Evolutionary conservation across 2,329 filamentous ascomycete species (phyloP), one percentile per base, ranked within the genome.

Genomic region (Colletotrichum acutatum): DNA sequence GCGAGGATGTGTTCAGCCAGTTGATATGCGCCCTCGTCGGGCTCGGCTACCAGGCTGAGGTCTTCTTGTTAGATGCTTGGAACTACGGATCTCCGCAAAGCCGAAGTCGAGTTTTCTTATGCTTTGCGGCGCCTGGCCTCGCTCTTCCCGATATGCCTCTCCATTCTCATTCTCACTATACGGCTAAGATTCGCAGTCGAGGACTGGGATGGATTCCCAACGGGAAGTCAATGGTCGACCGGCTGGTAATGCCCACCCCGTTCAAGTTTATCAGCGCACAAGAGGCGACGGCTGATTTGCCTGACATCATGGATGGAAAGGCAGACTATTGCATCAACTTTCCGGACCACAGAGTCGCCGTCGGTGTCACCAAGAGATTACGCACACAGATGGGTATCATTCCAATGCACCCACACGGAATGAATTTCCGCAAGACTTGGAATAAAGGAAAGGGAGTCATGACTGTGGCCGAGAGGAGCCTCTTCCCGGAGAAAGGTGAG

Each of bases 31-130:
- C 91, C 0, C 82, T 97, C 0, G 91, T 96, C 0, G 93, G 92
- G 0, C 85, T 97, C 74, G 94, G 94, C 0, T 97, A 97, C 76
- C 94, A 97, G 78, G 85, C 90, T 0, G 89, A 92, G 53, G 87
- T 94, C 49, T 90, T 91, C 68, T 84, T 92, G 0, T 84, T 94
- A 24, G 93, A 95, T 75, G 89, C 93, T 0, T 94, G 92, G 86
- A 89, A 88, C 0, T 90, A 89, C 74, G 93, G 93, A 1, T 90
- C 91, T 2, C 83, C 90, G 0, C 94, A 97, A 78, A 84, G 82
- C 3, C 88, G 94, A 5, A 88, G 86, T 3, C 87, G 94, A 7
- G 84, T 96, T 0, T 95, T 97, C 72, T 85, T 97, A 1, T 84
- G 88, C 2, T 92, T 95, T 74, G 89, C 93, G 0, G 93, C 93